Base-by-base conservation (phyloP, 1,139 yeast genomes). In the Blastobotrys arbuscula region DNA sequence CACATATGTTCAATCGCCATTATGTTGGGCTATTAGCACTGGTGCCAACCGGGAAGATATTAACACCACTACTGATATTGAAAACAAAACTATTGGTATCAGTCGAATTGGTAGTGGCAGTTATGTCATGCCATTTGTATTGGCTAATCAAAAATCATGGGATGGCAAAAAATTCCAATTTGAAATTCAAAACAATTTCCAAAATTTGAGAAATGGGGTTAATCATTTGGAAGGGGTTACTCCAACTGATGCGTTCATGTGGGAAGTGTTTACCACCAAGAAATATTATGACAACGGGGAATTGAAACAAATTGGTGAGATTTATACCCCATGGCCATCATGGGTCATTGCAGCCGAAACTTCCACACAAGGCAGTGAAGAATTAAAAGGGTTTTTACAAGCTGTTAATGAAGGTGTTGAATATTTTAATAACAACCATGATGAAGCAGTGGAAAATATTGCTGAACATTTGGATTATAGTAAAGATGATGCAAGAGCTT, bases 261-360 rank as follows among this genome's bases (percentile, higher is more conserved):
- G 97, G 97, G 97, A 89, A 61, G 78, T 85, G 64, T 89, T 88
- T 70, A 89, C 97, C 5, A 79, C 90, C 41, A 89, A 88, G 62
- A 81, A 78, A 64, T 89, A 86, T 69, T 87, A 85, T 63, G 96
- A 87, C 61, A 76, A 70, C 50, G 76, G 79, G 15, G 96, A 88
- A 60, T 82, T 89, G 68, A 86, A 84, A 65, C 74, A 78, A 58
- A 81, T 89, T 54, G 97, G 96, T 10, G 87, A 84, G 57, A 87
- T 89, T 48, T 85, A 84, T 66, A 89, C 97, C 0, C 97, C 97
- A 9, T 89, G 97, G 97, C 92, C 97, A 8, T 85, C 95, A 1
- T 89, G 96, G 96, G 90, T 87, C 16, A 73, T 88, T 45, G 78
- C 82, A 21, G 81, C 81, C 12, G 62, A 73, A 45, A 61, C 72